These are phyloP conservation scores for Medicago lupulina DNA, from an alignment of 306 rosid genomes.

Conservation along the genomic window DNA sequence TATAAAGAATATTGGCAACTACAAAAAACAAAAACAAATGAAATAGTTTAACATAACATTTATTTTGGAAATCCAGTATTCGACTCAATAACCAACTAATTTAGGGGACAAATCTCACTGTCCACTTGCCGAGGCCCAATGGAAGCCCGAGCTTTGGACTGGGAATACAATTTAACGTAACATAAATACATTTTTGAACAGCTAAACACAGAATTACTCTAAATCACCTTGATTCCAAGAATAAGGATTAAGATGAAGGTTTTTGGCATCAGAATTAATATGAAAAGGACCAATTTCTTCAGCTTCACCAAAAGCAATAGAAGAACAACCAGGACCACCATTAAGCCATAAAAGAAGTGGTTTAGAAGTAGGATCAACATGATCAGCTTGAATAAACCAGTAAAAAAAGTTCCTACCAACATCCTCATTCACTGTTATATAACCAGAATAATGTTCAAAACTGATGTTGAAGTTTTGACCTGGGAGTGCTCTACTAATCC, in stretches of 20 bases:
- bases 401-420: slow-evolving; percentile 27
- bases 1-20: slow-evolving; percentile 86
- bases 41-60: not conserved
- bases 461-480: slow-evolving; percentile 28
- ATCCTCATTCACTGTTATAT: slow-evolving; percentile 26
- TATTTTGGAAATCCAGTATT: no score
- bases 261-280: slow-evolving; percentile 66
- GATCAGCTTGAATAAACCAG: slow-evolving; percentile 40
- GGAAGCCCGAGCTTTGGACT: no score
- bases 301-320: slow-evolving; percentile 84
- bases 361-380: slow-evolving; percentile 21
- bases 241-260: slow-evolving; percentile 71
- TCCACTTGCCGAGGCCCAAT: no score
- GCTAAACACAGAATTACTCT: not conserved
- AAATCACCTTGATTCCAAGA: slow-evolving; percentile 83
- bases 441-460: slow-evolving; percentile 36
- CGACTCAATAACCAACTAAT: no score
- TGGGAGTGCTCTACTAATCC: not conserved
- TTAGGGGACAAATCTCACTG: no score
- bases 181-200: no score
- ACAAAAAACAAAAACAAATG: slow-evolving; percentile 25
- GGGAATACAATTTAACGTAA: not conserved
- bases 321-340: slow-evolving; percentile 81
- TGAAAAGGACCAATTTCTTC: slow-evolving; percentile 95
- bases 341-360: slow-evolving; percentile 34